phyloP scores from a whole-genome alignment of 345 rosid genomes.

The Rhizophora apiculata region DNA sequence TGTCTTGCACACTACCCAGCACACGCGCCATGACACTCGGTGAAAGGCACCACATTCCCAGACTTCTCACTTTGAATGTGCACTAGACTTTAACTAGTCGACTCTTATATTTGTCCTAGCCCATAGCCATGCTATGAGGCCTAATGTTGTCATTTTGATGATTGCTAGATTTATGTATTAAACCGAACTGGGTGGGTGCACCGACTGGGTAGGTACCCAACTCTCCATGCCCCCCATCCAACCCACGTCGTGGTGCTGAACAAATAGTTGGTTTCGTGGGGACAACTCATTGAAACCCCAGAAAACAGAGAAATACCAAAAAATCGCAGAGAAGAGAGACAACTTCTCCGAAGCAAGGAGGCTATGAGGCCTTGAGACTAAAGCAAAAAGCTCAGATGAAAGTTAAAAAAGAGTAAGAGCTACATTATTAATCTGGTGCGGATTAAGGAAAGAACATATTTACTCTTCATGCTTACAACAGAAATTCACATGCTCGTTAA shows the following conservation, averaged over 20 bases:
- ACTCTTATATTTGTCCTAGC: not conserved
- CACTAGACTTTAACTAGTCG: constrained; percentile 3
- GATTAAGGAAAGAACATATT: not conserved
- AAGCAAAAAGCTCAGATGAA: too few relatives aligned
- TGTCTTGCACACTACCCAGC: not conserved
- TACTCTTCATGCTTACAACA: not conserved
- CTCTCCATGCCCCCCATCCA: not conserved
- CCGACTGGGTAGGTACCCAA: not conserved
- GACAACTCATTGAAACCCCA: too few relatives aligned
- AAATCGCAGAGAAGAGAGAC: too few relatives aligned
- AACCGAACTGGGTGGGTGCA: not conserved
- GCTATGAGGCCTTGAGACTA: too few relatives aligned
- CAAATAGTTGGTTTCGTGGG: too few relatives aligned
- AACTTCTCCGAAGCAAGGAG: too few relatives aligned
- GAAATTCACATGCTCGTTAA: constrained; percentile 12
- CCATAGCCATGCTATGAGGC: not conserved
- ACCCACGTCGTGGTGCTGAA: too few relatives aligned
- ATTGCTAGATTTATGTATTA: not conserved
- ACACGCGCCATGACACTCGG: constrained; percentile 4
- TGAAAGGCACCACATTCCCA: not conserved
- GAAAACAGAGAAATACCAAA: too few relatives aligned
- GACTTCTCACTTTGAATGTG: not conserved
- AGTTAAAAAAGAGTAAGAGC: too few relatives aligned
- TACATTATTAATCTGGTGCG: too few relatives aligned
- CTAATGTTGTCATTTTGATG: not conserved